These are phyloP conservation scores for Coemansia aciculifera DNA, from an alignment of 192 early-diverging fungal species.

Conservation along the genomic window DNA sequence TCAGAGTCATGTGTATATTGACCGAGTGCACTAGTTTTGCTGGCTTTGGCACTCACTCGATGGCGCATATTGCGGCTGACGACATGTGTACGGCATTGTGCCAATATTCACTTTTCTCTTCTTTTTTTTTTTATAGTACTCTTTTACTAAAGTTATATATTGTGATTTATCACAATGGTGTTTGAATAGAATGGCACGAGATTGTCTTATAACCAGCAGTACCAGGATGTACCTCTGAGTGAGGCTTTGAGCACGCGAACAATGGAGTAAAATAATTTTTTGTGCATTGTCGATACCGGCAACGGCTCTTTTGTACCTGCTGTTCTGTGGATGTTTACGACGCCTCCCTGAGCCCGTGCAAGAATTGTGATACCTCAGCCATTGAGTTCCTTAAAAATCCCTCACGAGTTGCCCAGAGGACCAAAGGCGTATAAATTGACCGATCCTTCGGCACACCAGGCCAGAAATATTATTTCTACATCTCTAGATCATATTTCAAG, in stretches of 20 bases:
- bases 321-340: not conserved
- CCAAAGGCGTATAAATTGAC: not conserved
- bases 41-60: not conserved
- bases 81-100: not conserved
- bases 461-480: not conserved
- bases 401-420: not conserved
- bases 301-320: not conserved
- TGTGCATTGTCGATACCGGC: not conserved
- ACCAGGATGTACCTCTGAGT: not conserved
- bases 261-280: not conserved
- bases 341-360: not conserved
- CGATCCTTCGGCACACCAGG: not conserved
- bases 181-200: not conserved
- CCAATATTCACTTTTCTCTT: not conserved
- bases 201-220: not conserved
- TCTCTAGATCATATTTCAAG: not conserved
- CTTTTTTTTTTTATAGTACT: not conserved
- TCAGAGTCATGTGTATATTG: not conserved
- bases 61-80: not conserved
- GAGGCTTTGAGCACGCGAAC: not conserved
- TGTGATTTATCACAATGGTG: not conserved
- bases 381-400: not conserved
- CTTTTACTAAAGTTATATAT: not conserved
- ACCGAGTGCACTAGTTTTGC: not conserved
- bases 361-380: not conserved